Conservation (phyloP, 306 rosid species). For the Arachis hypogaea region DNA sequence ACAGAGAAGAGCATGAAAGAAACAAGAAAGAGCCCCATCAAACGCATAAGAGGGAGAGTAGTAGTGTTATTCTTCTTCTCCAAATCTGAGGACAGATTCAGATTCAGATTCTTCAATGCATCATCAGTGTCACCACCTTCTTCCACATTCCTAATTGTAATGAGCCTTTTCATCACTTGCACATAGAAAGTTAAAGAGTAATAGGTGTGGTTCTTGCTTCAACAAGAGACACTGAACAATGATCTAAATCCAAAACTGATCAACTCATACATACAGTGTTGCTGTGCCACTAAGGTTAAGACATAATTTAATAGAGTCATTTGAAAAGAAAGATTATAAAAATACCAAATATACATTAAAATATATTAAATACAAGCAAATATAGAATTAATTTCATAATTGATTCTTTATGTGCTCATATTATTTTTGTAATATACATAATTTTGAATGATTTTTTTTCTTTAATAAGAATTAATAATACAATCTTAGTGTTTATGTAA, state of each 20-base stretch:
- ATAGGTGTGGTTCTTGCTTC: background rate
- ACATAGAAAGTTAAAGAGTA: background rate
- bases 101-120: background rate
- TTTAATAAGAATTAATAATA: too few relatives aligned
- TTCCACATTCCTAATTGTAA: slow-evolving; percentile 32
- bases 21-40: slow-evolving; percentile 65
- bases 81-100: slow-evolving; percentile 36
- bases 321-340: too few relatives aligned
- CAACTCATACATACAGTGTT: too few relatives aligned
- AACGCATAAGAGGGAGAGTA: slow-evolving; percentile 48
- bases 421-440: too few relatives aligned
- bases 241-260: background rate
- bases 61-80: slow-evolving; percentile 9
- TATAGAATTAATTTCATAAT: too few relatives aligned
- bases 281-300: too few relatives aligned
- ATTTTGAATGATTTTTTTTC: too few relatives aligned
- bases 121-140: slow-evolving; percentile 30
- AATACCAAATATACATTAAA: too few relatives aligned
- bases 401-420: too few relatives aligned
- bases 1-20: slow-evolving; percentile 68
- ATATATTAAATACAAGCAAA: too few relatives aligned
- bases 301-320: too few relatives aligned
- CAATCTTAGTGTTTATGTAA: background rate
- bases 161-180: slow-evolving; percentile 60
- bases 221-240: background rate